Base-by-base conservation (phyloP, 768 basidiomycete species). In the Pleurotus ostreatus region DNA sequence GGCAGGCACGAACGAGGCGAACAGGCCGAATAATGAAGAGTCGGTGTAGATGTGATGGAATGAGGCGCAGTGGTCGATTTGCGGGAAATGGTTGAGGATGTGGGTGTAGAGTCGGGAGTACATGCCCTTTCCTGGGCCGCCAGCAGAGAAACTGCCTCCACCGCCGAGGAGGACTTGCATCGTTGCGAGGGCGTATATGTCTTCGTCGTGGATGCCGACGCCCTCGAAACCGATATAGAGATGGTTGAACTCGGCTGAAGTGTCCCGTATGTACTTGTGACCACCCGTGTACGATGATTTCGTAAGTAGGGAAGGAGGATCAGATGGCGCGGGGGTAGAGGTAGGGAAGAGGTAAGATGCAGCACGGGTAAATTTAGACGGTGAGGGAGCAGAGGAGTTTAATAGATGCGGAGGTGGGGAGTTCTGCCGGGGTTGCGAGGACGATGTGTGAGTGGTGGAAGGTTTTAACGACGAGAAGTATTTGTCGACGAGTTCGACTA, bases 101-200 rank as follows among this genome's bases (percentile, higher is more conserved):
- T 94, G 86, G 8, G 94, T 96, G 75, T 98, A 98, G 25, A 98
- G 74, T 22, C 96, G 88, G 34, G 94, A 94, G 78, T 97, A 98
- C 96, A 98, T 98, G 63, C 96, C 96, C 75, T 98, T 98, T 13
- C 96, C 96, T 2, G 96, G 96, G 3, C 96, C 96, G 60, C 96
- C 91, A 13, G 96, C 96, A 37, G 94, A 97, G 79, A 99, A 99
- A 68, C 88, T 91, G 15, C 94, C 94, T 6, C 96, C 96, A 0
- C 96, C 96, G 30, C 96, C 96, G 13, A 99, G 82, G 44, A 98
- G 82, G 22, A 95, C 88, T 66, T 99, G 96, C 74, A 98, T 88
- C 1, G 91, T 93, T 16, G 96, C 96, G 15, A 96, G 79, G 5
- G 92, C 82, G 69, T 94, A 98, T 49, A 98, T 88, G 66, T 97